A percentile compares a stretch with the other conserved stretches of the same genome.
Conservation (phyloP, 352 stramenopile species). For the Chrysophaeum taylorii region DNA sequence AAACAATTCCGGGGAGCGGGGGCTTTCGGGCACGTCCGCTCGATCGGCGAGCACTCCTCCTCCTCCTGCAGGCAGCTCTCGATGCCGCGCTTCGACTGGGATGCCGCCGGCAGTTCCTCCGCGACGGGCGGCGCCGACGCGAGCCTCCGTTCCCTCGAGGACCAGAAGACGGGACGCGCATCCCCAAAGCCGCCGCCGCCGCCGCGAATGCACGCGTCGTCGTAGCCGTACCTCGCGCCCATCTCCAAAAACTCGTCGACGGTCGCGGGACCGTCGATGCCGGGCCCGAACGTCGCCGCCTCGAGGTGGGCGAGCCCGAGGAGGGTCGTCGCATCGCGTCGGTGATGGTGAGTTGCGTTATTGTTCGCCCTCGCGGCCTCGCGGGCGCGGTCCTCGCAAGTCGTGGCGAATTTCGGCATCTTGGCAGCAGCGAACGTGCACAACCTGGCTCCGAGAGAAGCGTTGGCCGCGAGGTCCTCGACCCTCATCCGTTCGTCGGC, state of each 20-base stretch:
- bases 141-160: background rate
- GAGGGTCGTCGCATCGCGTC: no score
- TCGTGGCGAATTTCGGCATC: no score
- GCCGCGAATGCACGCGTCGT: background rate
- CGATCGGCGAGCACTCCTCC: background rate
- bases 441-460: no score
- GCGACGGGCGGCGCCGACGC: background rate
- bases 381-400: no score
- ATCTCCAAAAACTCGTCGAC: background rate
- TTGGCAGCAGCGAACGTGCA: no score
- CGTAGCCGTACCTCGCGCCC: background rate
- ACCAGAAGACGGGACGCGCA: no score
- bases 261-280: conserved; percentile 6
- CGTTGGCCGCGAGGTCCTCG: background rate
- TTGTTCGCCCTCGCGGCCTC: no score
- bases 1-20: background rate
- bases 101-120: background rate
- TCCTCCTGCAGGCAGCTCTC: background rate
- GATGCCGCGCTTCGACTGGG: background rate
- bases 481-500: background rate
- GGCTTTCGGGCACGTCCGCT: background rate
- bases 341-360: no score
- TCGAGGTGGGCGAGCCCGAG: background rate
- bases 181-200: background rate
- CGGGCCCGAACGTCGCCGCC: background rate